Base-by-base conservation (phyloP, 352 stramenopile genomes). In the Globisporangium nunn region DNA sequence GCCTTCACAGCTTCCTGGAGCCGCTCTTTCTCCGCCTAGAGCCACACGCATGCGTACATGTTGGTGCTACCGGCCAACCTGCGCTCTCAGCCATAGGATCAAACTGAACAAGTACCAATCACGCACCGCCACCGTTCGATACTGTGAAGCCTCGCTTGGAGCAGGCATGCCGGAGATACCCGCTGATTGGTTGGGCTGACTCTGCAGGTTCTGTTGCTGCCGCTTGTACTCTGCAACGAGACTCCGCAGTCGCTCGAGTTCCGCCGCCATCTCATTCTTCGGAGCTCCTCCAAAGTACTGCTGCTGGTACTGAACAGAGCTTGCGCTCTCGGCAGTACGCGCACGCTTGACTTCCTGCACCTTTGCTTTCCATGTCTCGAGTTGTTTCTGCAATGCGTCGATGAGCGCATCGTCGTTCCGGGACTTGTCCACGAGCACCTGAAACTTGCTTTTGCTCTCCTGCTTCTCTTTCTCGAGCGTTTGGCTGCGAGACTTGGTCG, bases 351-450 rank as follows among this genome's bases (percentile, higher is more conserved):
- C 66, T 12, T 88, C 69, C 40, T 85, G 59, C 6, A 75, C 50
- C 39, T 76, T 90, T 14, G 50, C 44, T 49, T 82, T 87, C 75
- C 68, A 88, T 15, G 66, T 71, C 59, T 76, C 81, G 3, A 93
- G 64, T 61, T 95, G 81, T 10, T 64, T 58, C 54, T 92, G 82
- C 52, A 94, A 59, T 4, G 76, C 81, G 47, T 94, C 85, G 7
- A 94, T 73, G 7, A 94, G 63, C 28, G 75, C 73, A 50, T 94
- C 85, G 53, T 94, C 85, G 54, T 78, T 94, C 35, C 70, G 68
- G 3, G 85, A 93, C 45, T 94, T 94, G 41, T 89, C 79, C 15
- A 91, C 69, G 1, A 94, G 57, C 7, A 91, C 60, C 45, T 87
- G 76, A 10, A 94, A 67, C 44, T 88, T 86, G 39, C 56, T 62